These are phyloP conservation scores for Globisporangium apiculatum DNA, from an alignment of 352 stramenopile genomes.

Conservation along the genomic window DNA sequence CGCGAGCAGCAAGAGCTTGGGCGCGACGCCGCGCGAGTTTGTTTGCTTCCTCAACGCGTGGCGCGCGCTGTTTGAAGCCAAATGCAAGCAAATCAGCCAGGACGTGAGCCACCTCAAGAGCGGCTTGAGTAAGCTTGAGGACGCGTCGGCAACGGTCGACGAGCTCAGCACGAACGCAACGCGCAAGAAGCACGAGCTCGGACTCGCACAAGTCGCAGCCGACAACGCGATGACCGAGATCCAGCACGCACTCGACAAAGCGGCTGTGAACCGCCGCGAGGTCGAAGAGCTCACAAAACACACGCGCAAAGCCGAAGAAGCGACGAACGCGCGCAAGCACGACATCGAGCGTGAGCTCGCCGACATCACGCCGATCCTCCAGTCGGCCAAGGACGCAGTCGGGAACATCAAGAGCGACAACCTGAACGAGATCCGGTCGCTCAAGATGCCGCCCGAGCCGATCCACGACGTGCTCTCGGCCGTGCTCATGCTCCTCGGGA, in stretches of 20 bases:
- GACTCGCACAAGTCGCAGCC: slow-evolving; percentile 79
- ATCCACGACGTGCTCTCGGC: slow-evolving; percentile 93
- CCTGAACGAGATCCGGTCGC: slow-evolving; percentile 92
- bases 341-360: slow-evolving; percentile 92
- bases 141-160: slow-evolving; percentile 88
- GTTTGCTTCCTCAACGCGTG: slow-evolving; percentile 83
- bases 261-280: slow-evolving; percentile 85
- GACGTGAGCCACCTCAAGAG: slow-evolving; percentile 88
- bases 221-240: slow-evolving; percentile 95
- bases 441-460: slow-evolving; percentile 93
- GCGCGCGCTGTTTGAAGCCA: slow-evolving; percentile 62
- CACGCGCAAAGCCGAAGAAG: slow-evolving; percentile 82
- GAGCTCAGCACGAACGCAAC: slow-evolving; percentile 83
- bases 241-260: slow-evolving; percentile 87
- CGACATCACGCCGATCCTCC: slow-evolving; percentile 89
- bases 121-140: slow-evolving; percentile 88
- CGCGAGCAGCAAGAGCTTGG: slow-evolving; percentile 55
- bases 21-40: slow-evolving; percentile 79
- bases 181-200: slow-evolving; percentile 88
- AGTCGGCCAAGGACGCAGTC: slow-evolving; percentile 88
- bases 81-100: slow-evolving; percentile 75
- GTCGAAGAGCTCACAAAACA: slow-evolving; percentile 90
- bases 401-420: slow-evolving; percentile 95
- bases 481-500: slow-evolving; percentile 93
- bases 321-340: slow-evolving; percentile 85